Evolutionary conservation across 495 filamentous ascomycete genomes (phyloP).

Genomic region (Tuber brumale): DNA sequence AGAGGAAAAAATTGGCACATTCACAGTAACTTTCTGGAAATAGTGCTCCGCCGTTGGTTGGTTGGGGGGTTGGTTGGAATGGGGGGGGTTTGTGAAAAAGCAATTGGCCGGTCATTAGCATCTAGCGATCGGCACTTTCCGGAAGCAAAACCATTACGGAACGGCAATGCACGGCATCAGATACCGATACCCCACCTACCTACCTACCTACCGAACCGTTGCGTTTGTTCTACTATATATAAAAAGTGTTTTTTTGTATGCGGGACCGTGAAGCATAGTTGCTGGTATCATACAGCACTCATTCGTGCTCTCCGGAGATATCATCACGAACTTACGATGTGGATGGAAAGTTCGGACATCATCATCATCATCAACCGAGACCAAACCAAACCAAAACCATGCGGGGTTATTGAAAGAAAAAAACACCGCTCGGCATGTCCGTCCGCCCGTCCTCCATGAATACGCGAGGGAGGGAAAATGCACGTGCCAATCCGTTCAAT

Average conservation of each 20-base stretch:
- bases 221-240: neutral
- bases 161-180: neutral
- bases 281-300: too few relatives aligned
- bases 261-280: neutral
- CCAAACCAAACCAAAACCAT: neutral
- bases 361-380: too few relatives aligned
- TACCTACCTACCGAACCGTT: constrained; percentile 1
- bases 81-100: neutral
- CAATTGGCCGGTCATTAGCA: neutral
- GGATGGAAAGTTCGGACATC: neutral
- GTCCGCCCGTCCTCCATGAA: too few relatives aligned
- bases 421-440: neutral
- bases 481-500: neutral
- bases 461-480: neutral
- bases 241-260: neutral
- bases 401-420: too few relatives aligned
- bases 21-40: neutral
- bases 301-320: neutral
- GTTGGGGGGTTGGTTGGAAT: neutral
- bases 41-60: neutral
- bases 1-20: neutral
- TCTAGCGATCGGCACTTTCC: neutral
- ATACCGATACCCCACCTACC: neutral
- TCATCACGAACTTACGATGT: too few relatives aligned
- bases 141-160: neutral